Evolutionary conservation across 306 rosid species (phyloP).

Genomic region (Cotoneaster glaucophyllus): DNA sequence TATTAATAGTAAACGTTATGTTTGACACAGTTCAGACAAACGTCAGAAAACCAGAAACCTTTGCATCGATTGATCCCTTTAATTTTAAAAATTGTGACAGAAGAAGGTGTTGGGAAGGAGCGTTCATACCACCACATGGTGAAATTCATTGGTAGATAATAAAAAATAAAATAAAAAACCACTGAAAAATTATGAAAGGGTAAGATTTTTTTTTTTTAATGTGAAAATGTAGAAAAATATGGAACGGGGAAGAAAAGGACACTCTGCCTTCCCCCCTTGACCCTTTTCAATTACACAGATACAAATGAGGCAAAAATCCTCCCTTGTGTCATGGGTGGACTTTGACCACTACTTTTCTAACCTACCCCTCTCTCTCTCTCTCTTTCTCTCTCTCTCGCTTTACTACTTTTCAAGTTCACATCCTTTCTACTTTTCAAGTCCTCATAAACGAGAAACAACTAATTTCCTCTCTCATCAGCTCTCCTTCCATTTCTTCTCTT

Average conservation of each 20-base stretch:
- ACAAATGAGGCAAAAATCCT: neutral
- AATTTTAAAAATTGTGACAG: neutral
- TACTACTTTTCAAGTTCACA: conserved; percentile 45
- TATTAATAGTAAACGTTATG: neutral
- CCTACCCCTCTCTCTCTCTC: neutral
- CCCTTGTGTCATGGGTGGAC: conserved; percentile 26
- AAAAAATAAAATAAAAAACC: too few species aligned
- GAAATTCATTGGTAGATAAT: neutral
- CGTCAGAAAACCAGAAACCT: neutral
- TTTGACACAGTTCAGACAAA: neutral
- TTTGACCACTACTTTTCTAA: conserved; percentile 83
- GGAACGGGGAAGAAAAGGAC: conserved; percentile 31
- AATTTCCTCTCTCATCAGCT: neutral
- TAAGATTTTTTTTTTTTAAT: neutral
- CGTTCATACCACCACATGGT: neutral
- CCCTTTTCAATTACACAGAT: conserved; percentile 36
- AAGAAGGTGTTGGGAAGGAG: neutral
- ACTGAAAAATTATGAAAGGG: neutral
- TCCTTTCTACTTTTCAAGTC: neutral
- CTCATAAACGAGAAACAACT: neutral
- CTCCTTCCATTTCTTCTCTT: neutral
- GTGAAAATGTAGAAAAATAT: neutral
- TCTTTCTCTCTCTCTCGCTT: neutral
- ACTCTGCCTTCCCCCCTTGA: conserved; percentile 54
- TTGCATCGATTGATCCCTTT: neutral